These are phyloP conservation scores for Mycena amicta DNA, from an alignment of 768 basidiomycete genomes.

Conservation along the genomic window DNA sequence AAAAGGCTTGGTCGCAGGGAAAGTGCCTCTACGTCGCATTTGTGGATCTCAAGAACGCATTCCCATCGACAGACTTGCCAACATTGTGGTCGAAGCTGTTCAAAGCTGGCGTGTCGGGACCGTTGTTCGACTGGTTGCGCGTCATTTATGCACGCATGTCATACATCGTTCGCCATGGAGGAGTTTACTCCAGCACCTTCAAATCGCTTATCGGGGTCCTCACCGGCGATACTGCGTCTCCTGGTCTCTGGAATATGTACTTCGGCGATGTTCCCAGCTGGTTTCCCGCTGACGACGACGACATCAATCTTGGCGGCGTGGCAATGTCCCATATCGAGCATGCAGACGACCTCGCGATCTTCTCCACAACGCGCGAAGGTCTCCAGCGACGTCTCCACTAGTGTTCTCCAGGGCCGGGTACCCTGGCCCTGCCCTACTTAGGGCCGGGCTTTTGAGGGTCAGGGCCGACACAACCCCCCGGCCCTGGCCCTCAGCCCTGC, in stretches of 20 bases:
- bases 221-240: conserved; percentile 31
- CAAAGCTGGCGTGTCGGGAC: conserved; percentile 24
- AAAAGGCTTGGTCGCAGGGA: conserved; percentile 13
- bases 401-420: no score
- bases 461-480: no score
- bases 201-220: conserved; percentile 27
- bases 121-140: conserved; percentile 30
- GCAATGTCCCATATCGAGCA: conserved; percentile 26
- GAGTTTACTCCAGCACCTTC: conserved; percentile 12
- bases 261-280: conserved; percentile 20
- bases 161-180: conserved; percentile 16
- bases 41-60: conserved; percentile 34
- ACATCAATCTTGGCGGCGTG: conserved; percentile 16
- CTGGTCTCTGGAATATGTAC: conserved; percentile 29
- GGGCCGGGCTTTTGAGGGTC: no score
- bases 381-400: not conserved
- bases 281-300: conserved; percentile 14
- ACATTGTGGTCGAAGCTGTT: conserved; percentile 32
- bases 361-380: conserved; percentile 7
- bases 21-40: conserved; percentile 26
- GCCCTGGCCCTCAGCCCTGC: no score
- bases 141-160: conserved; percentile 24
- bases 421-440: no score
- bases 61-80: conserved; percentile 32
- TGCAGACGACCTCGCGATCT: conserved; percentile 28